phyloP scores from a whole-genome alignment of 1,139 yeast genomes.

The Pichia kudriavzevii region DNA sequence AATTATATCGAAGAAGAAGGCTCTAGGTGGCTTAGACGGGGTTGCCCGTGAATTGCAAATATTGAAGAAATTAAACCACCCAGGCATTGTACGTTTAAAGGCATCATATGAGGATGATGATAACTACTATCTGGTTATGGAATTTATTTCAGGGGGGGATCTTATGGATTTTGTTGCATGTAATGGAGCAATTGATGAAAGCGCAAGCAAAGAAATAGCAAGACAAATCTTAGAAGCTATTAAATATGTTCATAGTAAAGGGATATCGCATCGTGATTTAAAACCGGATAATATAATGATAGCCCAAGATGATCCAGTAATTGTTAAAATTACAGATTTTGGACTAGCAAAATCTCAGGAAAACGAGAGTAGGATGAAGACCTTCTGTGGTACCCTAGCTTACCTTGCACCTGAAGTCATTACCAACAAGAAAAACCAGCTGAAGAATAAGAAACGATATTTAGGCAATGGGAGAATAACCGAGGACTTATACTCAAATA shows the following conservation, averaged over 20 bases:
- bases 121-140: constrained; percentile 86
- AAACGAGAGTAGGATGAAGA: constrained; percentile 63
- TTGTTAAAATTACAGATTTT: constrained; percentile 86
- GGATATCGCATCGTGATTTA: constrained; percentile 88
- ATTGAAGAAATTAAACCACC: constrained; percentile 68
- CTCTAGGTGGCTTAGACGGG: constrained; percentile 71
- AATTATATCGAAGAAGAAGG: constrained; percentile 75
- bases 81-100: constrained; percentile 72
- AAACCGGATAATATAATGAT: constrained; percentile 90
- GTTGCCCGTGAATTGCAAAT: constrained; percentile 83
- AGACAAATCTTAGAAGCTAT: constrained; percentile 80
- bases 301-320: constrained; percentile 84
- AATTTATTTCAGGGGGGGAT: constrained; percentile 94
- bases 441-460: constrained; percentile 23
- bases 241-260: constrained; percentile 76
- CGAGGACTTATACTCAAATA: constrained; percentile 58
- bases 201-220: constrained; percentile 78
- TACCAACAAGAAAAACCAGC: constrained; percentile 47
- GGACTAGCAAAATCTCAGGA: constrained; percentile 76
- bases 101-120: constrained; percentile 81
- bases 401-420: constrained; percentile 93
- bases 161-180: constrained; percentile 93
- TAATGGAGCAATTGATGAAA: constrained; percentile 86
- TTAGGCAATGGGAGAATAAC: constrained; percentile 26
- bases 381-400: constrained; percentile 78